Base-by-base conservation (phyloP, 2,329 filamentous ascomycete species). In the Chlorencoelia australis region DNA sequence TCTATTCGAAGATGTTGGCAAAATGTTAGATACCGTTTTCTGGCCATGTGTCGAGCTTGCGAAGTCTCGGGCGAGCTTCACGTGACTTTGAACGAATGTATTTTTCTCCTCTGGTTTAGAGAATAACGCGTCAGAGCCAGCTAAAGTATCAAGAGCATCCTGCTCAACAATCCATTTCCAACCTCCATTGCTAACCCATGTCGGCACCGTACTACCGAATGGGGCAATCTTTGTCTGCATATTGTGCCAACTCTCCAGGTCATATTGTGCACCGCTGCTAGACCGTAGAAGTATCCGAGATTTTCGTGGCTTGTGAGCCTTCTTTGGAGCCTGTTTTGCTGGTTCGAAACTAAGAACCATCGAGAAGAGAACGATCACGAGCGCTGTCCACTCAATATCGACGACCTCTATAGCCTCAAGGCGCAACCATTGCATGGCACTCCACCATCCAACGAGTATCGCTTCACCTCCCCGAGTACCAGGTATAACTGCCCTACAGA, bases 141-240 rank as follows among this genome's bases (percentile, higher is more conserved):
- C 21, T 17, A 22, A 53, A 44, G 49, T 51, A 9, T 37, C 35
- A 4, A 13, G 14, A 11, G 14, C 39, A 33, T 64, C 54, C 29
- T 73, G 67, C 41, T 73, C 66, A 35, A 77, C 59, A 27, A 81
- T 67, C 82, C 82, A 88, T 25, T 74, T 67, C 83, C 83, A 89
- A 2, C 75, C 71, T 35, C 65, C 62, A 41, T 65, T 74, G 46
- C 74, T 69, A 62, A 79, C 64, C 75, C 75, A 79, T 4, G 61
- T 40, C 1, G 75, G 70, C n/a, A 45, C 30, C 18, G 49, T 43
- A 35, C 49, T 53, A 16, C 54, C 52, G 42, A 49, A 42, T 2
- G 41, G 34, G 14, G 48, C 55, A 47, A 70, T 65, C 42, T 63
- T 55, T 20, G 60, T 58, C 14, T 66, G 51, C 65, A 72, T 71